phyloP scores from a whole-genome alignment of 2,329 filamentous ascomycete species.

The Didymella pomorum region DNA sequence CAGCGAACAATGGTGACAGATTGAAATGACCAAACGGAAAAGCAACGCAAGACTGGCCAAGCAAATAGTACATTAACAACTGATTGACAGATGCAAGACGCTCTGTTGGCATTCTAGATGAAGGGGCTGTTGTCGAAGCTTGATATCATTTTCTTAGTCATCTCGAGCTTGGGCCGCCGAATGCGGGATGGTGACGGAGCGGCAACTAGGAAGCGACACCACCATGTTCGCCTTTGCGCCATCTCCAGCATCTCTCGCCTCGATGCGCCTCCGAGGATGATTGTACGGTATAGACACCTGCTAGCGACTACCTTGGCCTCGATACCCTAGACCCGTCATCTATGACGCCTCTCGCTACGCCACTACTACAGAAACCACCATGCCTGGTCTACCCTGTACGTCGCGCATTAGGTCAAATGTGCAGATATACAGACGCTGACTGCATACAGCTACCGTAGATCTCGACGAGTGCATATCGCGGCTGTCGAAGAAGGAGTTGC shows the following conservation, averaged over 20 bases:
- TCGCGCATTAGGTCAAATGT: slow-evolving; percentile 21
- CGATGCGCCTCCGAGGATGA: slow-evolving; percentile 50
- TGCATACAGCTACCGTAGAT: slow-evolving; percentile 81
- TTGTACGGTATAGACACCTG: slow-evolving; percentile 51
- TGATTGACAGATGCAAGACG: slow-evolving; percentile 1
- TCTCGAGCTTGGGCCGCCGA: slow-evolving; percentile 29
- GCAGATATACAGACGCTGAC: slow-evolving; percentile 29
- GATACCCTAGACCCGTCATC: slow-evolving; percentile 44
- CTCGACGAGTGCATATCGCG: slow-evolving; percentile 98
- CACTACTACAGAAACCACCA: slow-evolving; percentile 43
- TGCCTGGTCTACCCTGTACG: slow-evolving; percentile 62
- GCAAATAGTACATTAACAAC: neutral
- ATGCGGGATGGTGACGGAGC: slow-evolving; percentile 11
- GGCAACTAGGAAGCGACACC: slow-evolving; percentile 20
- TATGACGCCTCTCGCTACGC: slow-evolving; percentile 34
- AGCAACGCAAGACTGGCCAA: slow-evolving; percentile 1
- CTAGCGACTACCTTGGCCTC: slow-evolving; percentile 49
- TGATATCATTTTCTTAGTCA: slow-evolving; percentile 21
- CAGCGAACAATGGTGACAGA: slow-evolving; percentile 15
- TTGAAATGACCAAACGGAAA: slow-evolving; percentile 10
- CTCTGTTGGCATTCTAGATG: neutral
- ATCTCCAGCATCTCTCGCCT: slow-evolving; percentile 27
- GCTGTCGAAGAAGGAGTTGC: slow-evolving; percentile 94
- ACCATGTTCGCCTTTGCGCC: slow-evolving; percentile 29
- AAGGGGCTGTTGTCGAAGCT: slow-evolving; percentile 10